Evolutionary conservation across 805 yeast species (phyloP).

Genomic region (Spathaspora sp.): DNA sequence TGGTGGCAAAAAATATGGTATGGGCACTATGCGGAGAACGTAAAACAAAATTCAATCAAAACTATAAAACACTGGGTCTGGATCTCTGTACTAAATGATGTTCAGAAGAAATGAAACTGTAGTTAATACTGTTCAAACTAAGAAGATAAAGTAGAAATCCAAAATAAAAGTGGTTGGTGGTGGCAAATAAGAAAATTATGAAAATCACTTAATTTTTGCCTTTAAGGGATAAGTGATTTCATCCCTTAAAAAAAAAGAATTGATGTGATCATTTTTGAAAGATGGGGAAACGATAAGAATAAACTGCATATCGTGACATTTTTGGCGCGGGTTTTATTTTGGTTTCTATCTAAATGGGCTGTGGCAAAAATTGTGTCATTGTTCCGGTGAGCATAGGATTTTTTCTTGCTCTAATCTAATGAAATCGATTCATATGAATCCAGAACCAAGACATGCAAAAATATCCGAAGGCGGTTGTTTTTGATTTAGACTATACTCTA

Average conservation of each 20-base stretch:
- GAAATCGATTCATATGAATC: neutral
- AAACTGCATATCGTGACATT: neutral
- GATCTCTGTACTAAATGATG: neutral
- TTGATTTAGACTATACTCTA: slow-evolving; percentile 72
- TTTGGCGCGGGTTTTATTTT: neutral
- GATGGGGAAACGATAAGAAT: neutral
- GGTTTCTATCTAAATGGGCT: neutral
- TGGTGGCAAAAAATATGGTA: neutral
- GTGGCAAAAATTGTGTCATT: neutral
- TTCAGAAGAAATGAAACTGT: neutral
- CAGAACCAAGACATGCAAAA: neutral
- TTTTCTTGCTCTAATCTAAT: neutral
- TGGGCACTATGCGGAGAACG: neutral
- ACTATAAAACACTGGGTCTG: neutral
- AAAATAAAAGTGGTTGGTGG: neutral
- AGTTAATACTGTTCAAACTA: neutral
- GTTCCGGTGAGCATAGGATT: neutral
- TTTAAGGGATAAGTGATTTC: neutral
- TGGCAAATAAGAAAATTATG: neutral
- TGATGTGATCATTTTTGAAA: neutral
- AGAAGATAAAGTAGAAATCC: neutral
- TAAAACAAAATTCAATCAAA: neutral
- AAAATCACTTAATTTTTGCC: neutral
- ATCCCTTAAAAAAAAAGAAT: neutral
- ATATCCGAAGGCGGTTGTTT: slow-evolving; percentile 52